Conservation (phyloP, 202 grass and related monocot species). For the Panicum virgatum region DNA sequence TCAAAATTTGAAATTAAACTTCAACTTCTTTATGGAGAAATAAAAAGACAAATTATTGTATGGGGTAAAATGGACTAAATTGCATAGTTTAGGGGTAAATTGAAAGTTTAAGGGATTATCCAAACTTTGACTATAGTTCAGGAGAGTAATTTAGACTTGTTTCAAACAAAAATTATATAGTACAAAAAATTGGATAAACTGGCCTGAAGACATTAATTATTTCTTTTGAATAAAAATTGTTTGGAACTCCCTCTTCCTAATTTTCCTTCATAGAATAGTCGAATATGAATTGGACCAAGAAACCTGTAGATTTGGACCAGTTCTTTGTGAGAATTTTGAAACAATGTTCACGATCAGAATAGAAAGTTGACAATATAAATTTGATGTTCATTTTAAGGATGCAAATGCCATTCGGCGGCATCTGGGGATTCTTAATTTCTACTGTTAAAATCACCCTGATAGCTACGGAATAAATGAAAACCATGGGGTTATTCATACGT, state of each 20-base stretch:
- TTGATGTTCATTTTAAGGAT: background rate
- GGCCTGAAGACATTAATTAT: background rate
- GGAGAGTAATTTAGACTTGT: no score
- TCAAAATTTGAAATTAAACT: no score
- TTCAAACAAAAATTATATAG: background rate
- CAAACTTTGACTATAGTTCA: no score
- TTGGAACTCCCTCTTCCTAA: background rate
- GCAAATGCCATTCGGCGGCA: background rate
- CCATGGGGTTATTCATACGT: background rate
- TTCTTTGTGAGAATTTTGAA: background rate
- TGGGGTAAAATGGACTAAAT: no score
- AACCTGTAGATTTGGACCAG: background rate
- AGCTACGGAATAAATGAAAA: background rate
- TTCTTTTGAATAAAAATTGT: background rate
- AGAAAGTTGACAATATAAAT: background rate
- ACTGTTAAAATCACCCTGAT: background rate
- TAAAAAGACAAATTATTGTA: no score
- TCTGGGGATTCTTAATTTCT: background rate
- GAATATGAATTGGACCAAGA: background rate
- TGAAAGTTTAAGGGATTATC: no score
- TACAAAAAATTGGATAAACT: background rate
- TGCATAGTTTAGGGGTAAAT: no score
- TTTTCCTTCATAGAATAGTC: background rate
- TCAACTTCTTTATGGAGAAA: no score
- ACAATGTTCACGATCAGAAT: background rate